Evolutionary conservation across 1,284 basidiomycete species (phyloP).

Genomic region (Limonomyces culmigenus): DNA sequence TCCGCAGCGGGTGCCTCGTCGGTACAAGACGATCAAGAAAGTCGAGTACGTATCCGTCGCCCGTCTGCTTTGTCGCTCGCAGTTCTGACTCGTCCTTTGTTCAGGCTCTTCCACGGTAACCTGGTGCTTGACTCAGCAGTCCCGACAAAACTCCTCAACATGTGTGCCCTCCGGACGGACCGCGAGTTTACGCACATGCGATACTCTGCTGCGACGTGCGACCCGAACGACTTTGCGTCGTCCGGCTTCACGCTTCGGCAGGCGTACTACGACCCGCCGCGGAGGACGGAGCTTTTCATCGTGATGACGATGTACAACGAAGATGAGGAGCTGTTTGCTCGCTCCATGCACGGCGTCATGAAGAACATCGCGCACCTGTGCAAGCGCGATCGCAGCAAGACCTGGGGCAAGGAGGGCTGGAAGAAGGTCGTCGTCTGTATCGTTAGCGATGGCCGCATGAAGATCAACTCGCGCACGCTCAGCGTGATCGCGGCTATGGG

Average conservation of each 20-base stretch:
- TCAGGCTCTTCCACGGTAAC: constrained; percentile 77
- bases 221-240: constrained; percentile 77
- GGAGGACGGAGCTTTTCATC: constrained; percentile 72
- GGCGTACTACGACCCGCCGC: constrained; percentile 66
- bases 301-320: constrained; percentile 74
- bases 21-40: constrained; percentile 84
- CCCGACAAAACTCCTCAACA: constrained; percentile 69
- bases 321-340: constrained; percentile 60
- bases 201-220: constrained; percentile 85
- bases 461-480: constrained; percentile 77
- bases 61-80: not conserved
- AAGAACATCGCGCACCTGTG: constrained; percentile 77
- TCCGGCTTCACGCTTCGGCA: constrained; percentile 72
- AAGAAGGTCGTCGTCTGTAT: constrained; percentile 68
- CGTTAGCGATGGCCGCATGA: constrained; percentile 64
- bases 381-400: constrained; percentile 70
- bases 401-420: constrained; percentile 95
- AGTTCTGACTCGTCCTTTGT: too few species aligned
- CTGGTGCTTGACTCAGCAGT: constrained; percentile 79
- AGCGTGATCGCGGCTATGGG: constrained; percentile 81
- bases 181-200: constrained; percentile 93
- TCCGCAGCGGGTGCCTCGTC: constrained; percentile 69
- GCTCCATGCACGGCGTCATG: constrained; percentile 88
- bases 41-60: constrained; percentile 38
- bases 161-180: constrained; percentile 59